These are phyloP conservation scores for Lolium perenne DNA, from an alignment of 176 grass and related monocot genomes.

Conservation along the genomic window DNA sequence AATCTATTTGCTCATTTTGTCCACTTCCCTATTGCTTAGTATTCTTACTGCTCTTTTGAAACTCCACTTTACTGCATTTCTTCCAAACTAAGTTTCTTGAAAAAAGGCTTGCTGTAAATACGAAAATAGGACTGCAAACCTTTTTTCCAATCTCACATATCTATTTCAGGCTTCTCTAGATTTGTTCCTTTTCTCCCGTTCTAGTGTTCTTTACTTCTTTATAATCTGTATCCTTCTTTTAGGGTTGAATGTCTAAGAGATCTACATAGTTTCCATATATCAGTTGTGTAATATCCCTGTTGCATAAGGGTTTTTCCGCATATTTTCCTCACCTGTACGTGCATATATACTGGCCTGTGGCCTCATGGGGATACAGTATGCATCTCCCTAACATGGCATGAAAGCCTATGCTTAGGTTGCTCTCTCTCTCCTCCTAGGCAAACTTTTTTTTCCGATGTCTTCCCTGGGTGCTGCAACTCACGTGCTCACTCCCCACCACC, in stretches of 20 bases:
- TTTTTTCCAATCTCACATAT: constrained; percentile 23
- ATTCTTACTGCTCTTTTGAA: neutral
- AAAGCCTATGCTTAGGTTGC: neutral
- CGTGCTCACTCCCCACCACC: neutral
- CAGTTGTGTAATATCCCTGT: neutral
- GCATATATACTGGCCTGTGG: neutral
- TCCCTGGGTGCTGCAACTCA: neutral
- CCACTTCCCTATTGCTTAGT: constrained; percentile 5
- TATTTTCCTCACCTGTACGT: neutral
- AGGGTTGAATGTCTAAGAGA: neutral
- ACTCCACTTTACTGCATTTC: neutral
- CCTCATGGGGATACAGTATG: neutral
- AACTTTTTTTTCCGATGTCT: neutral
- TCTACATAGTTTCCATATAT: neutral
- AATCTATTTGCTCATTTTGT: constrained; percentile 16
- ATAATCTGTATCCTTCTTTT: neutral
- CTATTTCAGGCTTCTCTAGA: constrained; percentile 22
- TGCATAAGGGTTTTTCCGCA: neutral
- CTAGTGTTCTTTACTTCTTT: neutral
- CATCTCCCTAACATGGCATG: neutral
- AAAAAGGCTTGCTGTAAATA: constrained; percentile 22
- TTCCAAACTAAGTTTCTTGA: neutral
- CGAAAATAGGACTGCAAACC: neutral
- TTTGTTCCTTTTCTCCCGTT: neutral
- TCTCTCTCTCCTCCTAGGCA: neutral